phyloP scores from a whole-genome alignment of 2,329 filamentous ascomycete genomes.

The Lasiodiplodia gonubiensis region DNA sequence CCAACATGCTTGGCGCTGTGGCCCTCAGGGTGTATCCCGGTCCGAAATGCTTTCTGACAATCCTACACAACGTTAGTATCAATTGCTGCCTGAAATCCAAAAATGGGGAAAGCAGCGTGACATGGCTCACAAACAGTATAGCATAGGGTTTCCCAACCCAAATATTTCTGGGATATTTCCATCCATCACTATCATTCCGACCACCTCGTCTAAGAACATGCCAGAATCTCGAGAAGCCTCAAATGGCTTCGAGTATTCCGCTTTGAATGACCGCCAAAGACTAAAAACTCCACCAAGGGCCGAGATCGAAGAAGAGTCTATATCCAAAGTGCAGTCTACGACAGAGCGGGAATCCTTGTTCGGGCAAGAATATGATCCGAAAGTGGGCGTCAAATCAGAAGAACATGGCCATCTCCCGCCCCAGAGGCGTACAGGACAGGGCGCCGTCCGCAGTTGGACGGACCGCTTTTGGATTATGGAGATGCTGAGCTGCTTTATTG shows the following conservation, averaged over 20 bases:
- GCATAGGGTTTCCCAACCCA: too few species aligned
- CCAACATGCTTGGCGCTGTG: too few species aligned
- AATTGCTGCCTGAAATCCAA: too few species aligned
- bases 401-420: background rate
- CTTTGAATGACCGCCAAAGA: background rate
- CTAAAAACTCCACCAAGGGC: background rate
- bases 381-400: background rate
- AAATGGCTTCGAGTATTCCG: background rate
- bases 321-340: background rate
- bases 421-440: background rate
- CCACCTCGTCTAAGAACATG: background rate
- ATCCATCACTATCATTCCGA: background rate
- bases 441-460: background rate
- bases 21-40: too few species aligned
- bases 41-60: too few species aligned
- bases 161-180: background rate
- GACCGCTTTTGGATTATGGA: slow-evolving; percentile 6
- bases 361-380: background rate
- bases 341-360: background rate
- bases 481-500: background rate
- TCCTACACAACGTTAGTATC: too few species aligned
- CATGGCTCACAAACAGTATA: too few species aligned
- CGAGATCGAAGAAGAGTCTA: background rate
- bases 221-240: background rate
- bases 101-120: too few species aligned